Evolutionary conservation across 2,329 filamentous ascomycete genomes (phyloP).

Genomic region (Ilyonectria sp.): DNA sequence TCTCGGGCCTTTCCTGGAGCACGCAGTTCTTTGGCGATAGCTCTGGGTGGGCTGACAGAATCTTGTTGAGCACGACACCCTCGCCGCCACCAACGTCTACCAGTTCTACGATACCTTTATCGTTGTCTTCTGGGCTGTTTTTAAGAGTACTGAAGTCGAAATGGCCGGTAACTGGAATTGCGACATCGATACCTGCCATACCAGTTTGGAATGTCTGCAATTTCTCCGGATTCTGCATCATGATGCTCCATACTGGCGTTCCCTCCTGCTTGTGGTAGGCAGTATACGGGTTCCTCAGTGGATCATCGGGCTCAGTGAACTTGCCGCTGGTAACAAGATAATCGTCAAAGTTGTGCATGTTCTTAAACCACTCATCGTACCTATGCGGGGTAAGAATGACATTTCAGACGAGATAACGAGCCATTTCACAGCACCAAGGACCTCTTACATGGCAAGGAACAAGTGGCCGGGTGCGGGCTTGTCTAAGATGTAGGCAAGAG

Average conservation of each 20-base stretch:
- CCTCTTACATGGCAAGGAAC: conserved; percentile 49
- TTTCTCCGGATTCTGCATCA: conserved; percentile 50
- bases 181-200: conserved; percentile 52
- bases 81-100: conserved; percentile 53
- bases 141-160: conserved; percentile 50
- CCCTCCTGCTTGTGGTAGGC: conserved; percentile 52
- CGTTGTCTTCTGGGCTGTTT: conserved; percentile 38
- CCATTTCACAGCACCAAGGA: no score
- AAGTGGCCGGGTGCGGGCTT: conserved; percentile 48
- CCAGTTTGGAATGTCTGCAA: conserved; percentile 50
- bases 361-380: conserved; percentile 54
- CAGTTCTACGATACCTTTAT: conserved; percentile 42
- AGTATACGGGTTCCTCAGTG: conserved; percentile 51
- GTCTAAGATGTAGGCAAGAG: conserved; percentile 48
- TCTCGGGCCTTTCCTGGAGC: conserved; percentile 47
- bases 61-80: conserved; percentile 49
- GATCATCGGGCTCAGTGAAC: conserved; percentile 49
- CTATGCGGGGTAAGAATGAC: conserved; percentile 25
- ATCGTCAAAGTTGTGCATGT: conserved; percentile 53
- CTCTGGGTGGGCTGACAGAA: conserved; percentile 48
- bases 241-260: conserved; percentile 52
- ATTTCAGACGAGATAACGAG: neutral
- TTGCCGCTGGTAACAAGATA: conserved; percentile 46
- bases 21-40: conserved; percentile 44
- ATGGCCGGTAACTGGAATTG: conserved; percentile 51